These are phyloP conservation scores for Naematelia encephala DNA, from an alignment of 768 basidiomycete genomes.

Conservation along the genomic window DNA sequence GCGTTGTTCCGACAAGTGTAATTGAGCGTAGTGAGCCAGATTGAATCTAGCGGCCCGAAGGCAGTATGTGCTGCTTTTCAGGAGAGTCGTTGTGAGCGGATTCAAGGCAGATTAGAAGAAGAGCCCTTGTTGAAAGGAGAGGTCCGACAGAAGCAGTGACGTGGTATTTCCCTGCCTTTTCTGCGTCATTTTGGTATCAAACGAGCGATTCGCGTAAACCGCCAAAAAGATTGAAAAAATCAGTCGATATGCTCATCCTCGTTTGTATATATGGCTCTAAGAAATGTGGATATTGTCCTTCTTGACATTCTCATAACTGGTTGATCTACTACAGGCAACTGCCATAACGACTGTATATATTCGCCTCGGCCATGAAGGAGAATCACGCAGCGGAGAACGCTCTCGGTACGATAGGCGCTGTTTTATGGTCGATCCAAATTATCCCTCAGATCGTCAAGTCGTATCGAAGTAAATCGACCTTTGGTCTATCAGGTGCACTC, in stretches of 20 bases:
- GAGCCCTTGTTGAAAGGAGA: too few species aligned
- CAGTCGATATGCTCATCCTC: too few species aligned
- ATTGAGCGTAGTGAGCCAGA: too few species aligned
- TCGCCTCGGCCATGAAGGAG: slow-evolving; percentile 47
- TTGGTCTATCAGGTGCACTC: slow-evolving; percentile 66
- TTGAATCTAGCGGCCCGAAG: too few species aligned
- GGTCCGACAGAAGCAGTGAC: too few species aligned
- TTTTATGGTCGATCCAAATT: slow-evolving; percentile 52
- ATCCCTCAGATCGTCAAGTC: slow-evolving; percentile 73
- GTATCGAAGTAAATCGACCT: slow-evolving; percentile 63
- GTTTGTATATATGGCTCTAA: background rate
- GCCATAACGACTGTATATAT: background rate
- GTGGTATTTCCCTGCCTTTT: too few species aligned
- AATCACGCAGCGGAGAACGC: slow-evolving; percentile 64
- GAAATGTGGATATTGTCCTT: background rate
- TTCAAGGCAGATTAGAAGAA: too few species aligned
- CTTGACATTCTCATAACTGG: background rate
- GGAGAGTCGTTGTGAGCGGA: background rate
- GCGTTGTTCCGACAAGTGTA: too few species aligned
- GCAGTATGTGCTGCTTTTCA: background rate
- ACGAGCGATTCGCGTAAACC: too few species aligned
- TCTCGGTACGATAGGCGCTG: slow-evolving; percentile 64
- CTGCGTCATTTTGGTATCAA: too few species aligned
- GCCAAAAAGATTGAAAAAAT: too few species aligned
- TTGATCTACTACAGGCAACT: too few species aligned